Percentiles rank a stretch among this genome's conserved stretches.
These are phyloP conservation scores for Golubevia pallescens DNA, from an alignment of 1,284 basidiomycete species.

Conservation along the genomic window DNA sequence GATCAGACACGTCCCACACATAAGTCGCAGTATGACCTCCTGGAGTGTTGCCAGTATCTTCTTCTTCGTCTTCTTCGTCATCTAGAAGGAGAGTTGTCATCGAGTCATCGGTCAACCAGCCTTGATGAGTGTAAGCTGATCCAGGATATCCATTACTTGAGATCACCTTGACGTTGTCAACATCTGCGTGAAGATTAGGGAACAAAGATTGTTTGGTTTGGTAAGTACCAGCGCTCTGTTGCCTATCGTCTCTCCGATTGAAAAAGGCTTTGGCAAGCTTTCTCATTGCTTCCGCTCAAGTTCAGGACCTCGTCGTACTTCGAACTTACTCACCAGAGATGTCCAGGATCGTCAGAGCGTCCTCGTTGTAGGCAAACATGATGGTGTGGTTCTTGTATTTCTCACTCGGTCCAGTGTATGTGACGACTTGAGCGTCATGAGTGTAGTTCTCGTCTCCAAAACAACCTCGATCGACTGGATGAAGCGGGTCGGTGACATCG, in stretches of 20 bases:
- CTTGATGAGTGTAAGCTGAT: constrained; percentile 6
- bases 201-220: neutral
- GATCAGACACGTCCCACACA: constrained; percentile 3
- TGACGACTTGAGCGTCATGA: constrained; percentile 3
- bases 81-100: constrained; percentile 4
- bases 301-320: too few relatives aligned
- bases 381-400: neutral
- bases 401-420: constrained; percentile 1
- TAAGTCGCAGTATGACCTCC: constrained; percentile 1
- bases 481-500: constrained; percentile 4
- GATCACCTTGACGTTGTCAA: neutral
- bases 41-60: neutral
- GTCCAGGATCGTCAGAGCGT: constrained; percentile 6
- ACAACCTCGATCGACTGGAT: constrained; percentile 3
- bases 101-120: constrained; percentile 3
- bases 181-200: neutral
- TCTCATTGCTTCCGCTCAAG: too few relatives aligned
- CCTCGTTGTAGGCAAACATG: constrained; percentile 6
- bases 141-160: neutral
- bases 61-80: constrained; percentile 7
- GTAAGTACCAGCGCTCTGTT: too few relatives aligned
- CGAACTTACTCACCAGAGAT: neutral
- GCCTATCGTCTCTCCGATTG: too few relatives aligned
- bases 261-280: too few relatives aligned
- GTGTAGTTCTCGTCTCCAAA: constrained; percentile 2